Conservation (phyloP, 352 stramenopile species). For the Phytopythium sindhum region DNA sequence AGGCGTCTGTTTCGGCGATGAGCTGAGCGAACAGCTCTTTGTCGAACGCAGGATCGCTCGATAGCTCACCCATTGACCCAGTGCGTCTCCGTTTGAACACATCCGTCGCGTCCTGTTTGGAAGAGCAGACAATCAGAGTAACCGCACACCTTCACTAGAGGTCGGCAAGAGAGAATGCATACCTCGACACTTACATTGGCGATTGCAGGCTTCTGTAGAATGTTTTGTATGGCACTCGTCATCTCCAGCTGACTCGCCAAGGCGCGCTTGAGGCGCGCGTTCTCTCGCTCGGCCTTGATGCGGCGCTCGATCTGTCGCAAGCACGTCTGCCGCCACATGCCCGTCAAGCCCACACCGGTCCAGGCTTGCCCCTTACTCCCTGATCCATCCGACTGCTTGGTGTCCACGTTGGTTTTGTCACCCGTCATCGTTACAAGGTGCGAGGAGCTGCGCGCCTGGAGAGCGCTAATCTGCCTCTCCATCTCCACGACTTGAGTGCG, state of each 20-base stretch:
- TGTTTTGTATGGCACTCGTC: constrained; percentile 31
- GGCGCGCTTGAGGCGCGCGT: constrained; percentile 44
- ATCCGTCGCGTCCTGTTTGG: constrained; percentile 12
- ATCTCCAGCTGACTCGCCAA: constrained; percentile 50
- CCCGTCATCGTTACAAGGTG: not conserved
- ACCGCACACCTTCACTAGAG: not conserved
- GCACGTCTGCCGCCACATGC: constrained; percentile 5
- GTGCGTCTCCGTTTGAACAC: not conserved
- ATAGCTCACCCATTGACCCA: not conserved
- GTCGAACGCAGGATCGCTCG: constrained; percentile 8
- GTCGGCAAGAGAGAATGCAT: not conserved
- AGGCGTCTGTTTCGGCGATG: constrained; percentile 22
- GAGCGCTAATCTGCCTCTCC: constrained; percentile 5
- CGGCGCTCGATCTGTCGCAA: constrained; percentile 4
- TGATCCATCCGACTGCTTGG: not conserved
- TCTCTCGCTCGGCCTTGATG: constrained; percentile 32
- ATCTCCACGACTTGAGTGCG: not conserved
- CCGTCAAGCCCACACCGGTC: not conserved
- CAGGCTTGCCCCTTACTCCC: too few species aligned
- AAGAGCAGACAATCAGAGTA: not conserved
- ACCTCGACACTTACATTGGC: not conserved
- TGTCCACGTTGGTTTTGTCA: not conserved
- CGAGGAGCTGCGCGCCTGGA: not conserved
- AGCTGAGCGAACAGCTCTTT: constrained; percentile 27
- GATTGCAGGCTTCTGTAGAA: not conserved